Conservation (phyloP, 192 early-diverging fungal species). For the Thoreauomyces humboldtii region DNA sequence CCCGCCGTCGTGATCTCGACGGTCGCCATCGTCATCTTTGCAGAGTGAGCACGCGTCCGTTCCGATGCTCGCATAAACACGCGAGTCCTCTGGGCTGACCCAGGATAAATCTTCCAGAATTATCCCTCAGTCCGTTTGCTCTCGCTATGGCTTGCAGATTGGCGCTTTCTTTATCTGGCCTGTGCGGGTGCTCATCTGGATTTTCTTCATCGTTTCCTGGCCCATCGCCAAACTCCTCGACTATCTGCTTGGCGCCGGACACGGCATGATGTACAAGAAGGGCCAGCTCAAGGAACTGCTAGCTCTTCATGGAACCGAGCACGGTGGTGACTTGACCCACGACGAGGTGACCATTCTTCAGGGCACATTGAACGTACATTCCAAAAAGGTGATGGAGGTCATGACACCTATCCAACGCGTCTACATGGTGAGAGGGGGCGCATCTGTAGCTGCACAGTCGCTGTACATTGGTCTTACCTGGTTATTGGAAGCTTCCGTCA, state of each 20-base stretch:
- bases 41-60: conserved; percentile 71
- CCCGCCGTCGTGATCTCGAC: conserved; percentile 87
- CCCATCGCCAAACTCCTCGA: conserved; percentile 86
- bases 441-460: too few species aligned
- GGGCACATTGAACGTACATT: conserved; percentile 44
- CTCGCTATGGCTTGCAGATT: conserved; percentile 80
- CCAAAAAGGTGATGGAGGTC: conserved; percentile 40
- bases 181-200: conserved; percentile 54
- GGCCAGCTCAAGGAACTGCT: conserved; percentile 43
- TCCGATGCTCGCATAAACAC: too few species aligned
- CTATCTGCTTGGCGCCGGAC: conserved; percentile 73
- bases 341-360: conserved; percentile 49
- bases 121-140: conserved; percentile 86
- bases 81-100: not conserved
- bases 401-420: conserved; percentile 48
- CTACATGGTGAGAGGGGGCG: conserved; percentile 43
- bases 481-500: not conserved
- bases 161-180: conserved; percentile 84
- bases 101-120: conserved; percentile 52
- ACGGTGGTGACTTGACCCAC: conserved; percentile 37
- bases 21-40: conserved; percentile 82
- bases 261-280: conserved; percentile 74
- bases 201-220: conserved; percentile 60
- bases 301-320: conserved; percentile 45
- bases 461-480: too few species aligned